These are phyloP conservation scores for Yamadazyma sp. DNA, from an alignment of 1,139 yeast species.

Conservation along the genomic window DNA sequence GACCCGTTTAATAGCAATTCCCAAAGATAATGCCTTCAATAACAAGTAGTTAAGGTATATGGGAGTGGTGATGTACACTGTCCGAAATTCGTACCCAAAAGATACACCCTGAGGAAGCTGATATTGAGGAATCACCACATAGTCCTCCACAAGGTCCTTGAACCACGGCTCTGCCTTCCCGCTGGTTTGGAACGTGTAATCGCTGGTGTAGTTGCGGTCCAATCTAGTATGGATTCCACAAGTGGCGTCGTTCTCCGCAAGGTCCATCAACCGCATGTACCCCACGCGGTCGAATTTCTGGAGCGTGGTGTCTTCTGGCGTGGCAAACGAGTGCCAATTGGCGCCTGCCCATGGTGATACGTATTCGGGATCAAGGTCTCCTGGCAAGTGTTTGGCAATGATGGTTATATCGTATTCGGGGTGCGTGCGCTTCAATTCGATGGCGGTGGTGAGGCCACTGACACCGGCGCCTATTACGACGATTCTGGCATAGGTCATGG, in stretches of 20 bases:
- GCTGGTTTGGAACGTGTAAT: constrained; percentile 14
- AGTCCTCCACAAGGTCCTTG: constrained; percentile 35
- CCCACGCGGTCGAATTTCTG: constrained; percentile 41
- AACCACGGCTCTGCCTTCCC: constrained; percentile 44
- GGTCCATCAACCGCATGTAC: constrained; percentile 37
- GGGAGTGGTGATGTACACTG: constrained; percentile 51
- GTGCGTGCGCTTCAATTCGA: constrained; percentile 25
- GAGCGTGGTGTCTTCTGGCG: constrained; percentile 25
- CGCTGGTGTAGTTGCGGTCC: constrained; percentile 30
- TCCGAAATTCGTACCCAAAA: constrained; percentile 44
- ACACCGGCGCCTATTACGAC: constrained; percentile 46
- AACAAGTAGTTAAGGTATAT: constrained; percentile 48
- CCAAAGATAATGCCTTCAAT: constrained; percentile 35
- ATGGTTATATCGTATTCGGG: constrained; percentile 26
- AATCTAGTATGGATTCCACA: constrained; percentile 44
- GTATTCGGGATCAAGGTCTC: constrained; percentile 36
- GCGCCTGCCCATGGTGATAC: constrained; percentile 48
- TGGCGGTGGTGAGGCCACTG: constrained; percentile 39
- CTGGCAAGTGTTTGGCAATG: constrained; percentile 38
- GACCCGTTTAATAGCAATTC: constrained; percentile 35
- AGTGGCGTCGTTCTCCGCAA: constrained; percentile 42
- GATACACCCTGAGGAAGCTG: constrained; percentile 33
- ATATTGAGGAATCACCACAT: constrained; percentile 21
- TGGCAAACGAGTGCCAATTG: constrained; percentile 49
- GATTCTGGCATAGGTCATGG: constrained; percentile 9